Evolutionary conservation across 2,329 filamentous ascomycete genomes (phyloP).

Genomic region (Spiromastix sp.): DNA sequence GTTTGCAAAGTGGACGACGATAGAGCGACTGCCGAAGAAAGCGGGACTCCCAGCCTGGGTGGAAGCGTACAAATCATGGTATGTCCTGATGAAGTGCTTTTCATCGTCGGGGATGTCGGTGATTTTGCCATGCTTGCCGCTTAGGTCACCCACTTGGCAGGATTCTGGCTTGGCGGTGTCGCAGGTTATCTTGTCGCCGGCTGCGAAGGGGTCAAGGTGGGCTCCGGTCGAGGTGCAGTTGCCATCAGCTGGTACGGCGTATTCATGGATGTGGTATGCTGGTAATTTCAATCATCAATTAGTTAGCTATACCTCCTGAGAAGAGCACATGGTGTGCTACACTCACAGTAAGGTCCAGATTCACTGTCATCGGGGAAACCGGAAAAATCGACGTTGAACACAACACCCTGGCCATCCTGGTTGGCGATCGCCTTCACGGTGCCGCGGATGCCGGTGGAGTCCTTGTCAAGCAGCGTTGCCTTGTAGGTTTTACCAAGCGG

Average conservation of each 20-base stretch:
- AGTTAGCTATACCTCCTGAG: conserved; percentile 1
- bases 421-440: conserved; percentile 38
- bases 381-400: conserved; percentile 45
- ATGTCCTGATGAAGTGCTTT: conserved; percentile 22
- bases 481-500: conserved; percentile 44
- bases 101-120: conserved; percentile 31
- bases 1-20: conserved; percentile 45
- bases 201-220: conserved; percentile 62
- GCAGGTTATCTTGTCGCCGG: conserved; percentile 54
- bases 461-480: conserved; percentile 45
- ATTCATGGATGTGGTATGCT: conserved; percentile 63
- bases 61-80: conserved; percentile 41
- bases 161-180: conserved; percentile 46
- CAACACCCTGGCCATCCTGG: conserved; percentile 44
- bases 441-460: conserved; percentile 47
- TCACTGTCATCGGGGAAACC: conserved; percentile 43
- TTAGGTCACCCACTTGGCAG: conserved; percentile 68
- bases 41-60: conserved; percentile 29
- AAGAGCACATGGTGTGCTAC: background rate
- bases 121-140: conserved; percentile 61
- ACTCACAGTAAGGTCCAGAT: conserved; percentile 52
- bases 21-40: conserved; percentile 44
- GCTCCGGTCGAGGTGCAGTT: conserved; percentile 60
- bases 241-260: conserved; percentile 52
- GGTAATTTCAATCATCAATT: conserved; percentile 9